A percentile compares a stretch with the other conserved stretches of the same genome.
These are phyloP conservation scores for Lyophyllum shimeji DNA, from an alignment of 768 basidiomycete genomes.

Conservation along the genomic window DNA sequence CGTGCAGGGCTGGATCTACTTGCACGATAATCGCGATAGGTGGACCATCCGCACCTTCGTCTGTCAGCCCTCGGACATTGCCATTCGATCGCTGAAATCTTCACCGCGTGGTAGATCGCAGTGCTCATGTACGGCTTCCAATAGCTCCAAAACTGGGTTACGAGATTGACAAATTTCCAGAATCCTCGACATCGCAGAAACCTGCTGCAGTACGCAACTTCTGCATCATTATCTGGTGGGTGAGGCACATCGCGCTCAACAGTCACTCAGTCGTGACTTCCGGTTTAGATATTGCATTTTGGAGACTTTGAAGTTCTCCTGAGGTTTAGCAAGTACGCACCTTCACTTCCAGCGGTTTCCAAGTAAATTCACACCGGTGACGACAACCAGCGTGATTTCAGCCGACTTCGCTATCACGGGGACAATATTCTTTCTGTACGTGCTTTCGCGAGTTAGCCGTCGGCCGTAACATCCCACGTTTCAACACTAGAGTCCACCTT, in stretches of 20 bases:
- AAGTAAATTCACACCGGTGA: background rate
- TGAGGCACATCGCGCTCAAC: background rate
- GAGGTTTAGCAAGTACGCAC: background rate
- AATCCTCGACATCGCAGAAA: slow-evolving; percentile 13
- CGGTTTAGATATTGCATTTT: slow-evolving; percentile 2
- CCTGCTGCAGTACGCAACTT: slow-evolving; percentile 10
- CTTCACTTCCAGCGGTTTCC: background rate
- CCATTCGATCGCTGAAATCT: background rate
- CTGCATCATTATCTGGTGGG: slow-evolving; percentile 16
- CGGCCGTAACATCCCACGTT: background rate
- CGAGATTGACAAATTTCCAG: background rate
- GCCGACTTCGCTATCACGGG: slow-evolving; percentile 2
- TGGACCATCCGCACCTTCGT: slow-evolving; percentile 13
- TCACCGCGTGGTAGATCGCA: background rate
- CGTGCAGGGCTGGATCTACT: slow-evolving; percentile 12
- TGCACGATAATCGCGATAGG: slow-evolving; percentile 10
- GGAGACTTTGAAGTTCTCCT: background rate
- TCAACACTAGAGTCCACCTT: background rate
- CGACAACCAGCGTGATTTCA: background rate
- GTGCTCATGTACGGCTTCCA: slow-evolving; percentile 10
- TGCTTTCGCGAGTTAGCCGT: background rate
- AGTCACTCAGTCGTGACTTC: background rate
- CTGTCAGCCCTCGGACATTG: background rate
- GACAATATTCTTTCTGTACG: slow-evolving; percentile 7
- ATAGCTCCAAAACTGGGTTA: background rate